These are phyloP conservation scores for Nectriaceae sp. DNA, from an alignment of 2,329 filamentous ascomycete species.

Conservation along the genomic window DNA sequence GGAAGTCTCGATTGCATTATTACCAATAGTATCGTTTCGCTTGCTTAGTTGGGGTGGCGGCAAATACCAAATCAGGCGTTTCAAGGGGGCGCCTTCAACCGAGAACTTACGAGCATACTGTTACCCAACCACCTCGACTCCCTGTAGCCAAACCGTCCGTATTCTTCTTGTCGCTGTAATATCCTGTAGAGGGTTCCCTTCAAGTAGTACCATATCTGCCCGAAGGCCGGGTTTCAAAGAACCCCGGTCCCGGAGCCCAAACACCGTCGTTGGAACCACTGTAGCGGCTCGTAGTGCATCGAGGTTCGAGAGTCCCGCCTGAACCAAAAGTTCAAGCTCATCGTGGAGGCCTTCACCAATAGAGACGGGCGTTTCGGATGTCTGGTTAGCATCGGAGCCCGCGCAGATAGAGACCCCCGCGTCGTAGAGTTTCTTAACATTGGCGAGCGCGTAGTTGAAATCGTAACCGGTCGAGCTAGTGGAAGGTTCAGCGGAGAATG, in stretches of 20 bases:
- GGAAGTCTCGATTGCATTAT: too few relatives aligned
- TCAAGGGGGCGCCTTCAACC: too few relatives aligned
- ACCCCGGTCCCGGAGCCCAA: conserved; percentile 29
- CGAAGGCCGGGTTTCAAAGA: conserved; percentile 21
- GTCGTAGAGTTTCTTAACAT: conserved; percentile 25
- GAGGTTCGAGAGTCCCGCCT: conserved; percentile 17
- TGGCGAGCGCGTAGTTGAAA: conserved; percentile 25
- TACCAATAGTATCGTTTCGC: too few relatives aligned
- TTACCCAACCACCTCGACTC: conserved; percentile 27
- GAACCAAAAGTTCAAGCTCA: conserved; percentile 23
- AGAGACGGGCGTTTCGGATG: conserved; percentile 4
- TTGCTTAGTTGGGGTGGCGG: too few relatives aligned
- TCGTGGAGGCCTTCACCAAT: conserved; percentile 23
- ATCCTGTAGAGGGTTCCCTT: conserved; percentile 30
- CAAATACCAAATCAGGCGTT: too few relatives aligned
- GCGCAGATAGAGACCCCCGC: conserved; percentile 33
- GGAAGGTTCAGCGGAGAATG: conserved; percentile 12
- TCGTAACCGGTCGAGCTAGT: conserved; percentile 1
- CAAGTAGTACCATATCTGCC: conserved; percentile 34
- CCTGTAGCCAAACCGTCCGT: conserved; percentile 28
- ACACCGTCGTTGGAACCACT: conserved; percentile 15
- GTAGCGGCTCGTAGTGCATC: conserved; percentile 25
- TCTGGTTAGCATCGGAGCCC: conserved; percentile 33
- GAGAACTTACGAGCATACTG: too few relatives aligned
- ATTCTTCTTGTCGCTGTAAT: conserved; percentile 28